phyloP scores from a whole-genome alignment of 163 green algal species.

The Coccomyxa subellipsoidea region DNA sequence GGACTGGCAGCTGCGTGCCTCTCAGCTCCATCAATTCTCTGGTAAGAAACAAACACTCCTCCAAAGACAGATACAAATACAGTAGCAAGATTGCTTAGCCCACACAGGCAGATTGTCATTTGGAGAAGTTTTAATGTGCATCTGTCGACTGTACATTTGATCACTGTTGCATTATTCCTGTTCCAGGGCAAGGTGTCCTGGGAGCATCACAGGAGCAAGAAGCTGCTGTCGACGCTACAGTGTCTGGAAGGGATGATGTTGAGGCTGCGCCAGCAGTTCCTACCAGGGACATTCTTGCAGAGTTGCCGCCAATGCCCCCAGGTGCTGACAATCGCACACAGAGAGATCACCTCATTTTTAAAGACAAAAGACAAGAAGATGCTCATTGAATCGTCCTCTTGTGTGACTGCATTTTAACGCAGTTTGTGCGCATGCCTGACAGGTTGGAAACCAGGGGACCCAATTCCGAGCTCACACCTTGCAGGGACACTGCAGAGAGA shows the following conservation, averaged over 20 bases:
- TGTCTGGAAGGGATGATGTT: not conserved
- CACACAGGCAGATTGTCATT: no score
- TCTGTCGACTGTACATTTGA: no score
- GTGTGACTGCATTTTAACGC: not conserved
- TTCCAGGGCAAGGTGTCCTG: no score
- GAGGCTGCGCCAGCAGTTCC: not conserved
- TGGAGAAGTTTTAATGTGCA: no score
- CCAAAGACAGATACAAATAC: no score
- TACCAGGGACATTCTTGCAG: not conserved
- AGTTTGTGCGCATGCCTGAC: not conserved
- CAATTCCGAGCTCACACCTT: not conserved
- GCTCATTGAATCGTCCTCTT: not conserved
- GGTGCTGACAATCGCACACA: not conserved
- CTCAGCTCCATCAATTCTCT: slow-evolving; percentile 41
- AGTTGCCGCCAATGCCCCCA: not conserved
- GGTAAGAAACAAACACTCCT: no score
- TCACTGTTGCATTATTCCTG: no score
- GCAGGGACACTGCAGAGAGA: not conserved
- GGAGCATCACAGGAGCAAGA: not conserved
- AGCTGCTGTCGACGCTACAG: not conserved
- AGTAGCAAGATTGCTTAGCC: not conserved
- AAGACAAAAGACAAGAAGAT: no score
- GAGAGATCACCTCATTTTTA: not conserved
- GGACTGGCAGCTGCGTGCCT: slow-evolving; percentile 40
- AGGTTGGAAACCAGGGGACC: not conserved